Evolutionary conservation across 1,284 basidiomycete species (phyloP).

Genomic region (Psilocybe mexicana): DNA sequence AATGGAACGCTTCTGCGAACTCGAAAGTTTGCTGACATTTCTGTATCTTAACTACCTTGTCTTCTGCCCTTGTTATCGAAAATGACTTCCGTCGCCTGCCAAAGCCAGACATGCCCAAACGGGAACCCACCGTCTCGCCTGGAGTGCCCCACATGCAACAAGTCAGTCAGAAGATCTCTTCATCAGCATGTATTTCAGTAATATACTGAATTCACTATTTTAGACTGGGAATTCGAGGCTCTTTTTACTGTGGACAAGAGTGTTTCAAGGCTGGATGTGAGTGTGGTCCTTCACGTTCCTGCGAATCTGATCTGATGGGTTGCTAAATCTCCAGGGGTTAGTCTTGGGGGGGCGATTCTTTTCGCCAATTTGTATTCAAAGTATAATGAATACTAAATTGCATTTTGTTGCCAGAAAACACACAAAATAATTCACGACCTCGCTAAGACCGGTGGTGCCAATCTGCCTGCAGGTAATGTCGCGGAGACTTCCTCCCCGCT

Average conservation of each 20-base stretch:
- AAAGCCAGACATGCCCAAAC: constrained; percentile 70
- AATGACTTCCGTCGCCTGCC: constrained; percentile 45
- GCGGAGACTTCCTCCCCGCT: not conserved
- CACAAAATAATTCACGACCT: constrained; percentile 77
- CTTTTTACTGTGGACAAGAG: constrained; percentile 83
- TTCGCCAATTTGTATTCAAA: constrained; percentile 27
- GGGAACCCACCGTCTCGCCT: constrained; percentile 74
- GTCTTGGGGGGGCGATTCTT: constrained; percentile 10
- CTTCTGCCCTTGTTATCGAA: constrained; percentile 8
- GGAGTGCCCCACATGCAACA: constrained; percentile 82
- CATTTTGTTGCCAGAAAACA: constrained; percentile 55
- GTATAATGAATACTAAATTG: constrained; percentile 8
- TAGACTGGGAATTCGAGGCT: constrained; percentile 78
- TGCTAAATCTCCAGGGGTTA: constrained; percentile 18
- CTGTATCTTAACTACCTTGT: constrained; percentile 2
- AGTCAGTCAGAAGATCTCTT: constrained; percentile 46
- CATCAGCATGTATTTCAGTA: not conserved
- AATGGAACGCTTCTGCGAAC: not conserved
- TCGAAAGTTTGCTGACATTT: not conserved
- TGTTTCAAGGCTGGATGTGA: constrained; percentile 85
- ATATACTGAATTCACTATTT: constrained; percentile 9
- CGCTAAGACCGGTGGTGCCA: constrained; percentile 42
- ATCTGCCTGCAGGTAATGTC: constrained; percentile 18
- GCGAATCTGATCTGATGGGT: constrained; percentile 14
- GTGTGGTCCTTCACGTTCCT: constrained; percentile 30